Percentiles rank a stretch among this genome's conserved stretches.
Conservation (phyloP, 495 filamentous ascomycete species). For the Aspergillus cristatus region DNA sequence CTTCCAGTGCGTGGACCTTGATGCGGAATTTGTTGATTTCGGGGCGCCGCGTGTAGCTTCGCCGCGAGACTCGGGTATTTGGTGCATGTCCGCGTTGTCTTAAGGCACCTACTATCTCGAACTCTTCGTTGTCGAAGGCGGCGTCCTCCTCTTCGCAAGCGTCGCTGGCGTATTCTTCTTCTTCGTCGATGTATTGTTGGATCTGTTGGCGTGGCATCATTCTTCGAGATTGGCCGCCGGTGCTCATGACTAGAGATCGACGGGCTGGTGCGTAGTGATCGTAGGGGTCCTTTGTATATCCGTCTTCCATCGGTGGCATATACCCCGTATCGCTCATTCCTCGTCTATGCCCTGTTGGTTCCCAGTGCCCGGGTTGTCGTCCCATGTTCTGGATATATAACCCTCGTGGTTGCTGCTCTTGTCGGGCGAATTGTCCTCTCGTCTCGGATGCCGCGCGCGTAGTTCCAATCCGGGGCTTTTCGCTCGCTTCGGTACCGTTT, state of each 20-base stretch:
- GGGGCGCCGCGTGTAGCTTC: slow-evolving; percentile 22
- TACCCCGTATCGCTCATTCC: slow-evolving; percentile 24
- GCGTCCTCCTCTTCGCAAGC: slow-evolving; percentile 46
- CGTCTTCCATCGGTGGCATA: slow-evolving; percentile 33
- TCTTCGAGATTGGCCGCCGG: slow-evolving; percentile 26
- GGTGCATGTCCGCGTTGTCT: slow-evolving; percentile 22
- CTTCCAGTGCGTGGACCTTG: slow-evolving; percentile 78
- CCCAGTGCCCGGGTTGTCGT: slow-evolving; percentile 9
- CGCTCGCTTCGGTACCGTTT: slow-evolving; percentile 12
- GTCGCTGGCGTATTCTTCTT: slow-evolving; percentile 60
- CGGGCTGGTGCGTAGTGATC: slow-evolving; percentile 49
- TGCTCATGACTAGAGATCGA: slow-evolving; percentile 9
- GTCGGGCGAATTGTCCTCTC: slow-evolving; percentile 27
- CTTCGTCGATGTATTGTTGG: slow-evolving; percentile 61
- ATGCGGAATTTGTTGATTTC: slow-evolving; percentile 61
- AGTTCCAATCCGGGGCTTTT: slow-evolving; percentile 41
- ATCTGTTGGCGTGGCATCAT: slow-evolving; percentile 27
- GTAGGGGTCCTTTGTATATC: slow-evolving; percentile 59
- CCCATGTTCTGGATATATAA: slow-evolving; percentile 2
- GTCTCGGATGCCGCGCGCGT: slow-evolving; percentile 48
- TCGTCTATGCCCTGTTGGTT: slow-evolving; percentile 19
- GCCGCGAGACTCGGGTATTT: slow-evolving; percentile 15
- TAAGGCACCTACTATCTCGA: slow-evolving; percentile 60
- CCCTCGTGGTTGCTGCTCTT: slow-evolving; percentile 14
- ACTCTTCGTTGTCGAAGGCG: slow-evolving; percentile 56